These are phyloP conservation scores for Vigna hirtella DNA, from an alignment of 306 rosid genomes.

Conservation along the genomic window DNA sequence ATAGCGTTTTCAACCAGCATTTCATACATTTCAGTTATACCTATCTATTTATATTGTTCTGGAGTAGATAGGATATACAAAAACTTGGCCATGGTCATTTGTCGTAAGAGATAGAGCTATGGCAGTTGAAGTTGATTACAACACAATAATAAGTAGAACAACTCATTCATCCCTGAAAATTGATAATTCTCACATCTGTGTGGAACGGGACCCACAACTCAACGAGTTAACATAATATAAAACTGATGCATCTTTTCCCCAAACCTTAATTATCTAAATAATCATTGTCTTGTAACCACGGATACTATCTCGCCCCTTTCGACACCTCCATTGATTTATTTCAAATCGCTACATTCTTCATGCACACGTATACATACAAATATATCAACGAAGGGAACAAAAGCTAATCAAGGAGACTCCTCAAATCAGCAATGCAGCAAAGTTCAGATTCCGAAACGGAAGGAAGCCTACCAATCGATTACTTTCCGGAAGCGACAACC, in stretches of 20 bases:
- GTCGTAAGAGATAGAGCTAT: neutral
- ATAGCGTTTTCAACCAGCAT: conserved; percentile 20
- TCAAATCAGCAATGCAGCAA: conserved; percentile 34
- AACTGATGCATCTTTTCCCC: conserved; percentile 23
- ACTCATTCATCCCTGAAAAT: neutral
- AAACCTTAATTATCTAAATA: neutral
- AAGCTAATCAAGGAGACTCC: conserved; percentile 30
- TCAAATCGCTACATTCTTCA: conserved; percentile 33
- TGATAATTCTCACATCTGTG: conserved; percentile 27
- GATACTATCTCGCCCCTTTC: conserved; percentile 8
- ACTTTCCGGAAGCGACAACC: conserved; percentile 90
- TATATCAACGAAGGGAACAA: neutral
- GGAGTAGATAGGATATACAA: conserved; percentile 9
- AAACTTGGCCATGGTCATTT: conserved; percentile 2
- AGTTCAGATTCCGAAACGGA: conserved; percentile 18
- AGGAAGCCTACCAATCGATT: conserved; percentile 76
- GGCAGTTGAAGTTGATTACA: conserved; percentile 24
- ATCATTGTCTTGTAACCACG: conserved; percentile 20
- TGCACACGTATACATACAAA: neutral
- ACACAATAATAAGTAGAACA: conserved; percentile 3
- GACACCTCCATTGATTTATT: neutral
- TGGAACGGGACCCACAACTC: conserved; percentile 2
- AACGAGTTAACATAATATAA: conserved; percentile 1
- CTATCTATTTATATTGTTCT: conserved; percentile 20
- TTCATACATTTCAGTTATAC: conserved; percentile 35